These are phyloP conservation scores for Trametes cingulata DNA, from an alignment of 768 basidiomycete species.

Conservation along the genomic window DNA sequence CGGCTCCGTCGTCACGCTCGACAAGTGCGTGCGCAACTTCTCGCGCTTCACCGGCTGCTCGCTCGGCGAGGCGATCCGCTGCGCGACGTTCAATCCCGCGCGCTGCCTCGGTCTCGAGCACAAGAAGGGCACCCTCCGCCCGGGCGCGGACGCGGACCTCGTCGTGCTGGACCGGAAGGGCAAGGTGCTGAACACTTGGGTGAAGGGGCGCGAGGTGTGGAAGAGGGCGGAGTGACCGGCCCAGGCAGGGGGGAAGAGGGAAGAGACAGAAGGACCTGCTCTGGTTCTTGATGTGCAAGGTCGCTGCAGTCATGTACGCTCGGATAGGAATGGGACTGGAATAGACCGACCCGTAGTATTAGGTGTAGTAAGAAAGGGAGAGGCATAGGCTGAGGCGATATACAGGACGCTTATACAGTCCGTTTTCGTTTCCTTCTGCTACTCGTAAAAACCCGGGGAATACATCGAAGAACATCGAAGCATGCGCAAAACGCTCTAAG, in stretches of 20 bases:
- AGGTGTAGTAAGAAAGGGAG: neutral
- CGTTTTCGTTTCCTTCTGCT: slow-evolving; percentile 9
- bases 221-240: slow-evolving; percentile 26
- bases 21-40: slow-evolving; percentile 86
- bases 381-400: neutral
- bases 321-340: neutral
- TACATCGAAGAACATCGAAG: neutral
- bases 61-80: slow-evolving; percentile 80
- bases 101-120: slow-evolving; percentile 79
- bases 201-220: slow-evolving; percentile 77
- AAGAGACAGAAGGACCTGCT: neutral
- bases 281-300: too few relatives aligned
- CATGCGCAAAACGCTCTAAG: neutral
- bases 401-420: neutral
- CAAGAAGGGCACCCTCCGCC: slow-evolving; percentile 75
- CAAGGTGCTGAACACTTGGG: slow-evolving; percentile 70
- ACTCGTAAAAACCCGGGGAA: neutral
- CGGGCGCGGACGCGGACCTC: slow-evolving; percentile 87
- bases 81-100: slow-evolving; percentile 85
- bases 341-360: slow-evolving; percentile 11
- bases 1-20: slow-evolving; percentile 82
- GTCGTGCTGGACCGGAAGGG: slow-evolving; percentile 73
- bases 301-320: neutral
- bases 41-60: slow-evolving; percentile 81
- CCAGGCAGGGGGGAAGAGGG: neutral